A percentile compares a stretch with the other conserved stretches of the same genome.
Evolutionary conservation across 176 grass and related monocot genomes (phyloP).

Genomic region (Cymbopogon citratus): DNA sequence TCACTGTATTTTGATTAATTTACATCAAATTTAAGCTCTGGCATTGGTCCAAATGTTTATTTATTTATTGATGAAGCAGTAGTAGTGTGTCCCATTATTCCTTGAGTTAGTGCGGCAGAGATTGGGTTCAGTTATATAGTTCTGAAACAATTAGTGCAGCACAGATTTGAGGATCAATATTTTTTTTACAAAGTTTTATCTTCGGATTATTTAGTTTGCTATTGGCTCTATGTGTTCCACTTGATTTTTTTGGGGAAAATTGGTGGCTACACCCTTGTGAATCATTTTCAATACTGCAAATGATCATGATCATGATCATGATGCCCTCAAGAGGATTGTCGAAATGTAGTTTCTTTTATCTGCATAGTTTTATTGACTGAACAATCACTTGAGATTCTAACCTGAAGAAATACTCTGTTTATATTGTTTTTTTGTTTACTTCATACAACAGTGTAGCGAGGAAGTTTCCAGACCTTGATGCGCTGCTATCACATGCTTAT

Average conservation of each 20-base stretch:
- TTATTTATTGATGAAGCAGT: constrained; percentile 19
- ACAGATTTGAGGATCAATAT: not conserved
- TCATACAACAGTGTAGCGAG: constrained; percentile 50
- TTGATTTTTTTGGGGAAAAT: not conserved
- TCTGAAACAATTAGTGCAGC: not conserved
- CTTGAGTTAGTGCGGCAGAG: not conserved
- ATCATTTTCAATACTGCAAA: not conserved
- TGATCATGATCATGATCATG: not conserved
- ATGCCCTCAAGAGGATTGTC: not conserved
- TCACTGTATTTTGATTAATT: not conserved
- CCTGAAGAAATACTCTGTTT: constrained; percentile 36
- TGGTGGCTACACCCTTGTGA: not conserved
- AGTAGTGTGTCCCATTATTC: not conserved
- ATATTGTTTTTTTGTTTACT: constrained; percentile 30
- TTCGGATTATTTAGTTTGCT: not conserved
- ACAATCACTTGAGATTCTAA: constrained; percentile 27
- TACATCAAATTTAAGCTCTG: not conserved
- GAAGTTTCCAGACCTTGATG: constrained; percentile 67
- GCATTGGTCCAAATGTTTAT: constrained; percentile 1
- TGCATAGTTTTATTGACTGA: constrained; percentile 15
- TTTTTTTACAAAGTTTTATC: not conserved
- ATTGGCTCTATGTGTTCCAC: not conserved
- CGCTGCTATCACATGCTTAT: constrained; percentile 55
- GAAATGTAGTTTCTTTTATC: not conserved
- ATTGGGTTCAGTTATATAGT: not conserved